Percentiles rank a stretch among this genome's conserved stretches.
phyloP scores from a whole-genome alignment of 805 yeast genomes.

The Limtongozyma cylindracea region DNA sequence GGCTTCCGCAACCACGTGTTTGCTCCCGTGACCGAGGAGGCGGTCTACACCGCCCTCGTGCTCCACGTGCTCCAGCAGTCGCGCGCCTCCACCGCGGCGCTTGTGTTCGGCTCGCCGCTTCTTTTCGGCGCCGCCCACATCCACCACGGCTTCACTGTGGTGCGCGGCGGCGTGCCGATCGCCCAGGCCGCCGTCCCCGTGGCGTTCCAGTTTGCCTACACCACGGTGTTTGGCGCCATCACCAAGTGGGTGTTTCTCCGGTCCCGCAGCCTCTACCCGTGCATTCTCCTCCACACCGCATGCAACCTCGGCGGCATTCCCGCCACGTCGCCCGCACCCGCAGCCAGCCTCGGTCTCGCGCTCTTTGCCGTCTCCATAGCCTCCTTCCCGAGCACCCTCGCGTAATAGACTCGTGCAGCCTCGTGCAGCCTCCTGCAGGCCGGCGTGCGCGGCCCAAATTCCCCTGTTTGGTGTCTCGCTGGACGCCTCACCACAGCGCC shows the following conservation, averaged over 20 bases:
- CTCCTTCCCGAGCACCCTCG: no score
- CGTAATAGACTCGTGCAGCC: no score
- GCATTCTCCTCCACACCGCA: slow-evolving; percentile 30
- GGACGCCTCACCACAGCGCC: no score
- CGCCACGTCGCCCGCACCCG: no score
- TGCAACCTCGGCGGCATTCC: slow-evolving; percentile 63
- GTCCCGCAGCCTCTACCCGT: slow-evolving; percentile 22
- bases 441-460: no score
- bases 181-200: slow-evolving; percentile 10
- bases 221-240: slow-evolving; percentile 46
- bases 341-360: no score
- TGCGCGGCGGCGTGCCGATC: slow-evolving; percentile 4
- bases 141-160: slow-evolving; percentile 39
- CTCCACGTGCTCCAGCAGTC: slow-evolving; percentile 4
- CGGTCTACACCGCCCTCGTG: slow-evolving; percentile 31
- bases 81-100: slow-evolving; percentile 1
- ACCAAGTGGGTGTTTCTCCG: slow-evolving; percentile 30
- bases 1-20: slow-evolving; percentile 31
- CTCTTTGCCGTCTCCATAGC: no score
- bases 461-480: no score
- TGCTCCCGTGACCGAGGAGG: slow-evolving; percentile 65
- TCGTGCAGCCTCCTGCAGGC: no score
- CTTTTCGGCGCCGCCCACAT: slow-evolving; percentile 59
- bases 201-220: slow-evolving; percentile 31
- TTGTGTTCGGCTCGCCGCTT: slow-evolving; percentile 13